Conservation (phyloP, 768 basidiomycete genomes). For the Aureoboletus auriporus region DNA sequence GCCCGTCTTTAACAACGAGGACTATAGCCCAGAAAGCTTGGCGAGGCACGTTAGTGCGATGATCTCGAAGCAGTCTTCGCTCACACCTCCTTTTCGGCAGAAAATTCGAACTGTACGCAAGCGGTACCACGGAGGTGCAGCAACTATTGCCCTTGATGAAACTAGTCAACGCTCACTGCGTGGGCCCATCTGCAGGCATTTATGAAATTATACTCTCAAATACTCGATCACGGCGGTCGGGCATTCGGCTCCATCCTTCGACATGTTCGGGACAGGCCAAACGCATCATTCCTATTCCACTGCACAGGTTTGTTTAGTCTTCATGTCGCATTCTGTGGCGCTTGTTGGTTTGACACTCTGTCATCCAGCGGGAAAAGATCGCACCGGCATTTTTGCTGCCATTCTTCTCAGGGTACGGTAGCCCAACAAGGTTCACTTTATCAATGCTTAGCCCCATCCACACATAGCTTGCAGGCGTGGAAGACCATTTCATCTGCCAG, state of each 20-base stretch:
- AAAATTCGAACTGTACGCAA: conserved; percentile 62
- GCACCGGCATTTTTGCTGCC: conserved; percentile 75
- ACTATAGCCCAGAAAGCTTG: conserved; percentile 83
- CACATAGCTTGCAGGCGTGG: conserved; percentile 66
- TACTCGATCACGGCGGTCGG: conserved; percentile 66
- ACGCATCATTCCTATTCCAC: conserved; percentile 65
- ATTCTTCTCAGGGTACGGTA: conserved; percentile 59
- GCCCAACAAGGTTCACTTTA: background rate
- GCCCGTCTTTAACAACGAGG: conserved; percentile 65
- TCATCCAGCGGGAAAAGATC: conserved; percentile 67
- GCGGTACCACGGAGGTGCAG: conserved; percentile 71
- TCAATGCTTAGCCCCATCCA: background rate
- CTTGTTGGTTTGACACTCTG: background rate
- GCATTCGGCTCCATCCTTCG: conserved; percentile 70
- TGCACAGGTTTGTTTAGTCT: conserved; percentile 52
- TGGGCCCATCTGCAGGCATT: conserved; percentile 52
- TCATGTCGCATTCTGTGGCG: too few species aligned
- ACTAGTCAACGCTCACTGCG: background rate
- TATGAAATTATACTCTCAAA: conserved; percentile 77
- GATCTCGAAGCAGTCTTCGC: background rate
- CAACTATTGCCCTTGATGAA: background rate
- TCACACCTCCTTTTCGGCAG: conserved; percentile 16
- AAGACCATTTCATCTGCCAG: conserved; percentile 56
- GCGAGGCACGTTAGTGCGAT: conserved; percentile 61
- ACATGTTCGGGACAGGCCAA: conserved; percentile 68